Base-by-base conservation (phyloP, 345 rosid species). In the Aquilaria sinensis region DNA sequence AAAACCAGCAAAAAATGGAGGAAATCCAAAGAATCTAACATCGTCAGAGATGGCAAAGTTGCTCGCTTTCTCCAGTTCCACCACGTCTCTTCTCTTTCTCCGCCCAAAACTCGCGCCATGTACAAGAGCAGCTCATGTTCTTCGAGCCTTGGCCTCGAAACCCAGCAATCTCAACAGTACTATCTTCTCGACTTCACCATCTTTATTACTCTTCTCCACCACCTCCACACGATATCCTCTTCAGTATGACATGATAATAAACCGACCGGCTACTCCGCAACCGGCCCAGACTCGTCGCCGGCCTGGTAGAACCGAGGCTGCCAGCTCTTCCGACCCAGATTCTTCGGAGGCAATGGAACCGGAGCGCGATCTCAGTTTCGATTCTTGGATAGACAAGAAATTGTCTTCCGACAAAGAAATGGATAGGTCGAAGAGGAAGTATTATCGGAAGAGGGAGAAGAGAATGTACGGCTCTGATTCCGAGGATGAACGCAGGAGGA, bases 381-480 rank as follows among this genome's bases (percentile, higher is more conserved):
- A 83, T 58, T 79, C 86, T 2, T 93, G 98, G 98, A 94, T 80
- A 43, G 92, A 85, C n/a, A 67, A 81, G 37, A 93, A 88, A 47
- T 77, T 90, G 45, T 70, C 85, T 57, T 31, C 31, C 12, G 88
- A 82, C 56, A 69, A 65, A 43, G 80, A 63, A 65, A 81, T 90
- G 96, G 94, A 83, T 37, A 94, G 85, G 77, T 74, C 92, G 14
- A 88, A 85, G 91, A 82, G 90, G 73, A 94, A 94, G 65, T 94
- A 90, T 51, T 90, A 90, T 33, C 86, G 66, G 31, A 90, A 88
- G 83, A 86, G 92, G 66, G 79, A 79, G 65, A 88, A 81, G 76
- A 83, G 96, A 54, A 79, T 90, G 78, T 94, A 88, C 66, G 99
- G 99, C 41, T 72, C 96, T 5, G 96, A 94, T 74, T 86, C 99